Conservation (phyloP, 2,329 filamentous ascomycete genomes). For the Trichoderma oligosporum region DNA sequence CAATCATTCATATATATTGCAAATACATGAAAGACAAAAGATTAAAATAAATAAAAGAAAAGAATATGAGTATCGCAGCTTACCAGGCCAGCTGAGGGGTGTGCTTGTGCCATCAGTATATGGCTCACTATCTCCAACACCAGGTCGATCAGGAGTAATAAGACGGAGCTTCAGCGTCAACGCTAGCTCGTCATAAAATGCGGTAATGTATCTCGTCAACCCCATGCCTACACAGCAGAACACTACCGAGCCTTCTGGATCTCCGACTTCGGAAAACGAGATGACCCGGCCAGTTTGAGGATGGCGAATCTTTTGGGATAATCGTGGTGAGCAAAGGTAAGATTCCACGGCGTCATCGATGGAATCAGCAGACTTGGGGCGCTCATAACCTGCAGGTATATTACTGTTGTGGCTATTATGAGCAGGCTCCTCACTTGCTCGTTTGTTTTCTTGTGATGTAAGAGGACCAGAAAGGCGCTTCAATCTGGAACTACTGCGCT, state of each 20-base stretch:
- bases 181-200: conserved; percentile 95
- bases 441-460: conserved; percentile 35
- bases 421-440: conserved; percentile 28
- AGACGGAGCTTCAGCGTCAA: conserved; percentile 81
- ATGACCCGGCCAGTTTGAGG: conserved; percentile 83
- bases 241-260: conserved; percentile 84
- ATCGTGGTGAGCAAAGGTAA: conserved; percentile 75
- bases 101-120: conserved; percentile 79
- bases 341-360: conserved; percentile 83
- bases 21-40: no score
- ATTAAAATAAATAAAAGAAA: no score
- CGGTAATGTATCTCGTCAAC: conserved; percentile 88
- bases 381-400: conserved; percentile 58
- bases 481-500: conserved; percentile 55
- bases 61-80: conserved; percentile 34
- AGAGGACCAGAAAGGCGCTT: conserved; percentile 54
- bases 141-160: conserved; percentile 90
- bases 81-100: conserved; percentile 90
- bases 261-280: conserved; percentile 94
- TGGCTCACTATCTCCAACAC: conserved; percentile 85
- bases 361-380: conserved; percentile 76
- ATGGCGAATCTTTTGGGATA: conserved; percentile 85
- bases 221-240: conserved; percentile 99
- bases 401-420: conserved; percentile 26
- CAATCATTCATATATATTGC: neutral